Percentiles rank a stretch among this genome's conserved stretches.
Evolutionary conservation across 768 basidiomycete species (phyloP).

Genomic region (Hypholoma fasciculare): DNA sequence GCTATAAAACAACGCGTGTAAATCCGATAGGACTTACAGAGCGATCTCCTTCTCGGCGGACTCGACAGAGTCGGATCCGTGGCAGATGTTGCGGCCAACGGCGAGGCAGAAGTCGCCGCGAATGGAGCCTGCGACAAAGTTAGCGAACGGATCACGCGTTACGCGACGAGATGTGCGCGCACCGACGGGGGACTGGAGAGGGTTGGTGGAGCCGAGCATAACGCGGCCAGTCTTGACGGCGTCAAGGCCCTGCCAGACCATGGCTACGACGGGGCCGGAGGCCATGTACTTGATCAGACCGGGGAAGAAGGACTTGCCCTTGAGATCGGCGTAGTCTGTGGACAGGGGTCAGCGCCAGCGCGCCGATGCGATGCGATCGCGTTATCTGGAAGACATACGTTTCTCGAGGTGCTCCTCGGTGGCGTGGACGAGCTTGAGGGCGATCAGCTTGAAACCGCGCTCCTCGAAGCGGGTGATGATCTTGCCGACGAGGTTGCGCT

Average conservation of each 20-base stretch:
- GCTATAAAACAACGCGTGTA: background rate
- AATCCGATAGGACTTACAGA: conserved; percentile 55
- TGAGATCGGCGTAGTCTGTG: conserved; percentile 94
- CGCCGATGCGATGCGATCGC: conserved; percentile 13
- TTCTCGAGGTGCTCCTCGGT: conserved; percentile 86
- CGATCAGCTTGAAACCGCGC: conserved; percentile 97
- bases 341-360: conserved; percentile 8
- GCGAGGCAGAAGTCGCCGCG: conserved; percentile 95
- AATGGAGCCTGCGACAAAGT: conserved; percentile 69
- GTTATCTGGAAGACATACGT: conserved; percentile 46
- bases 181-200: conserved; percentile 86
- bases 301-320: conserved; percentile 93
- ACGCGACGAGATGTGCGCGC: conserved; percentile 22
- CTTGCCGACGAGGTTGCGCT: conserved; percentile 92
- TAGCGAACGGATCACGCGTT: background rate
- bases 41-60: conserved; percentile 92
- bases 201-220: conserved; percentile 98
- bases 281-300: conserved; percentile 96
- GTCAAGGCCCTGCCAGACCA: conserved; percentile 94
- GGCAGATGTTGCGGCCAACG: conserved; percentile 93
- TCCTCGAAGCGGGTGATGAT: conserved; percentile 97
- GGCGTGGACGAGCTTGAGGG: conserved; percentile 87
- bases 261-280: conserved; percentile 91
- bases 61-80: conserved; percentile 88
- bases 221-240: conserved; percentile 93